Evolutionary conservation across 345 rosid species (phyloP).

Genomic region (Eucalyptus erythrocorys): DNA sequence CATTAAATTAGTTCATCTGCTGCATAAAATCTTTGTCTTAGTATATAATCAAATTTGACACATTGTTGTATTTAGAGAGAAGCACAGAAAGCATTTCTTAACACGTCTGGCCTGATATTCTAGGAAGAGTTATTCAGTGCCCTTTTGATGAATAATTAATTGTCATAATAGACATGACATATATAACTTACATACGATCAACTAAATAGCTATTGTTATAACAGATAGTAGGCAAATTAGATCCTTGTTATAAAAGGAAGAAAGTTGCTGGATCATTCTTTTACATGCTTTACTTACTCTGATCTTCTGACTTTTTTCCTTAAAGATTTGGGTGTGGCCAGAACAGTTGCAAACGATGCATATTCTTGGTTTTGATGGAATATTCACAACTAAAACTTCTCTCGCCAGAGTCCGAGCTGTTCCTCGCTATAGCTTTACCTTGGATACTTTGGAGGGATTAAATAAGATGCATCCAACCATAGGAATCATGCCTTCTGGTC

Average conservation of each 20-base stretch:
- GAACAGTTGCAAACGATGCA: slow-evolving; percentile 81
- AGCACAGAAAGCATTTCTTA: not conserved
- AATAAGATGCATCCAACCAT: slow-evolving; percentile 53
- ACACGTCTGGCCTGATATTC: not conserved
- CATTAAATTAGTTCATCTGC: not conserved
- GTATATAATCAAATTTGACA: not conserved
- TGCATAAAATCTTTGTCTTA: not conserved
- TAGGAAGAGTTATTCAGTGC: not conserved
- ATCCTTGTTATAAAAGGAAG: not conserved
- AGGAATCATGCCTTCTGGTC: slow-evolving; percentile 90
- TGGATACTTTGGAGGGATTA: slow-evolving; percentile 56
- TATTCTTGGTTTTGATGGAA: slow-evolving; percentile 50
- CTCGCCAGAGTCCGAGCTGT: slow-evolving; percentile 75
- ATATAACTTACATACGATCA: not conserved
- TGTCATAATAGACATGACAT: not conserved
- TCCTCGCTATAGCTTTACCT: slow-evolving; percentile 70
- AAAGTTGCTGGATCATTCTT: not conserved
- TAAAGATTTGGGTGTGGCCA: slow-evolving; percentile 91
- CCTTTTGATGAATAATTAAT: not conserved
- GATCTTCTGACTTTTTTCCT: not conserved
- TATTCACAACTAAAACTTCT: slow-evolving; percentile 63
- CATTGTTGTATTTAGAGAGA: not conserved
- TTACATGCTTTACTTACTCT: not conserved
- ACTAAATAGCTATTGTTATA: not conserved
- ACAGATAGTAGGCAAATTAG: not conserved